Percentiles rank a stretch among this genome's conserved stretches.
Conservation (phyloP, 805 yeast genomes). For the Suhomyces sp. region DNA sequence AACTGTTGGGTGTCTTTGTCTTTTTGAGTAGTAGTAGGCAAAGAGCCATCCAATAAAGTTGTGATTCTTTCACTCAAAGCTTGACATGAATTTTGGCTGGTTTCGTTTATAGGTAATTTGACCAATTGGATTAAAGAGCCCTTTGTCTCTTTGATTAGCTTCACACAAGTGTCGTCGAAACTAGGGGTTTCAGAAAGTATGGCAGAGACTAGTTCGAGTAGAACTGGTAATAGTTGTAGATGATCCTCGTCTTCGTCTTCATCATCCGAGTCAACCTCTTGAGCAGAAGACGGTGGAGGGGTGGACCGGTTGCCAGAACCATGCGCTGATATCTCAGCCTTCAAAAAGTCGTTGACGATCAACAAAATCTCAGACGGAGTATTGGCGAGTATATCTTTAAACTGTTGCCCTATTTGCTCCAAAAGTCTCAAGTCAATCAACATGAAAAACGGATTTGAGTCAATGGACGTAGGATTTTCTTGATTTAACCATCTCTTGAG, state of each 20-base stretch:
- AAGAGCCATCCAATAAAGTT: conserved; percentile 25
- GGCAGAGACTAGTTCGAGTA: conserved; percentile 37
- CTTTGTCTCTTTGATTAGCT: conserved; percentile 27
- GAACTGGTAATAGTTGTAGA: conserved; percentile 22
- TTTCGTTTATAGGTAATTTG: background rate
- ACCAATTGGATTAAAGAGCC: conserved; percentile 11
- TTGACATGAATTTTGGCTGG: conserved; percentile 14
- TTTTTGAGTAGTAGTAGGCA: conserved; percentile 14
- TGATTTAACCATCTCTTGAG: conserved; percentile 59
- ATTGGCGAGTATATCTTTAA: conserved; percentile 53
- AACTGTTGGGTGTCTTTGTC: conserved; percentile 41
- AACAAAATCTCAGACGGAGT: conserved; percentile 58
- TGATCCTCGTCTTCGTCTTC: conserved; percentile 24
- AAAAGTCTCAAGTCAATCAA: conserved; percentile 61
- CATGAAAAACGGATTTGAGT: conserved; percentile 50
- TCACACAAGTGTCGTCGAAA: conserved; percentile 27
- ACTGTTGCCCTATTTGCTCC: conserved; percentile 56
- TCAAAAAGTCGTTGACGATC: conserved; percentile 29
- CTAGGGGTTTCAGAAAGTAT: conserved; percentile 30
- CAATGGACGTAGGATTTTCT: conserved; percentile 10
- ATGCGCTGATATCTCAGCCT: conserved; percentile 24
- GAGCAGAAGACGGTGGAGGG: background rate
- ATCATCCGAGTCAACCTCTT: conserved; percentile 26
- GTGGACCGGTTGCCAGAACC: background rate
- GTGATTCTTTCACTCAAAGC: conserved; percentile 31